Percentiles rank a stretch among this genome's conserved stretches.
Evolutionary conservation across 1,284 basidiomycete species (phyloP).

Genomic region (Rhodotorula sp.): DNA sequence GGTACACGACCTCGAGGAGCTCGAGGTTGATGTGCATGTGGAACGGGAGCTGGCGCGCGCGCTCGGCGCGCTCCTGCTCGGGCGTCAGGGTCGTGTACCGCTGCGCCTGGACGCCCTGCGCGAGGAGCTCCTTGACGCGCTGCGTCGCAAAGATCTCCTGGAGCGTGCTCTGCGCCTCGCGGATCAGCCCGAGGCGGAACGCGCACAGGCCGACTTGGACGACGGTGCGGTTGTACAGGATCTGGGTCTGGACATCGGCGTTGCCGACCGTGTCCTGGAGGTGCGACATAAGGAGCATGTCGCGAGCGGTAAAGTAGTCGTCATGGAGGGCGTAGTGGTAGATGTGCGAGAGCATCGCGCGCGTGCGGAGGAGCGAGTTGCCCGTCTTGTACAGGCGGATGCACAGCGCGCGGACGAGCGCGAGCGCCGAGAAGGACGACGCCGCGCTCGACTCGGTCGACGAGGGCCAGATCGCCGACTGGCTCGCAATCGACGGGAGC

Average conservation of each 20-base stretch:
- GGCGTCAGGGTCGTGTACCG: constrained; percentile 78
- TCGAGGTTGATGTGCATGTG: constrained; percentile 99
- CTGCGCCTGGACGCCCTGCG: constrained; percentile 93
- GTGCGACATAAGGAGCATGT: constrained; percentile 99
- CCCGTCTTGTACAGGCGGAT: constrained; percentile 91
- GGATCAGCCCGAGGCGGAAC: constrained; percentile 92
- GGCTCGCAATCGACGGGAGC: constrained; percentile 52
- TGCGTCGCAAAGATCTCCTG: constrained; percentile 96
- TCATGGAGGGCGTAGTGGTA: constrained; percentile 97
- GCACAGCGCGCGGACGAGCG: constrained; percentile 84
- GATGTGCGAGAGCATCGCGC: constrained; percentile 96
- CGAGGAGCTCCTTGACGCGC: constrained; percentile 91
- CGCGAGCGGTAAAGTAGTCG: constrained; percentile 93
- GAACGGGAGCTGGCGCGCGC: constrained; percentile 94
- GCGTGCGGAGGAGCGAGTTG: constrained; percentile 80
- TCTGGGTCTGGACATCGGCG: constrained; percentile 95
- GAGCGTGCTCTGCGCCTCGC: constrained; percentile 87
- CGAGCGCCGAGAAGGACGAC: constrained; percentile 61
- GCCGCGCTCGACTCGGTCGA: constrained; percentile 53
- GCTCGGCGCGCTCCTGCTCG: constrained; percentile 96
- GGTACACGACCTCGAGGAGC: constrained; percentile 93
- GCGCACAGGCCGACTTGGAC: constrained; percentile 97
- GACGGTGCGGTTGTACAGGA: constrained; percentile 95
- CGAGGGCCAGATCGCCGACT: constrained; percentile 47
- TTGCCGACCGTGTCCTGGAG: constrained; percentile 94